phyloP scores from a whole-genome alignment of 2,329 filamentous ascomycete species.

The Talaromyces sp. region DNA sequence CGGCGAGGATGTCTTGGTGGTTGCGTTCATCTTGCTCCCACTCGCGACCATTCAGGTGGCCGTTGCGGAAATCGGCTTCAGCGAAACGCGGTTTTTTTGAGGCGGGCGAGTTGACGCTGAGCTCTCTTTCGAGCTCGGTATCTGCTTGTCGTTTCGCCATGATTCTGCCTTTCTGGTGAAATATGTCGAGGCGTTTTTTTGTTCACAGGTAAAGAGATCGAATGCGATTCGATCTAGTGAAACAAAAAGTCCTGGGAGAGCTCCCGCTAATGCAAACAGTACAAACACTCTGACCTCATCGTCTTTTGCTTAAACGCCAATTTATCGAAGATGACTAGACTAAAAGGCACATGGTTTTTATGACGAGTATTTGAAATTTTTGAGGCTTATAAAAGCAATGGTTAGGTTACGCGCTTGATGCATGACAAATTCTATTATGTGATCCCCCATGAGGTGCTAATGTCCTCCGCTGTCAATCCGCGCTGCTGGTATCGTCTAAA shows the following conservation, averaged over 20 bases:
- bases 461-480: neutral
- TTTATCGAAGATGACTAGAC: neutral
- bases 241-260: conserved; percentile 10
- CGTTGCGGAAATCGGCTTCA: conserved; percentile 30
- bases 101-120: conserved; percentile 37
- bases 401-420: neutral
- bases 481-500: neutral
- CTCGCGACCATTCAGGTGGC: conserved; percentile 30
- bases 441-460: neutral
- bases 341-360: neutral
- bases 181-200: conserved; percentile 16
- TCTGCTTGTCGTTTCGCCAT: conserved; percentile 51
- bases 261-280: conserved; percentile 14
- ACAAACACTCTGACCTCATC: conserved; percentile 11
- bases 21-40: conserved; percentile 37
- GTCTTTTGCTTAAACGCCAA: neutral
- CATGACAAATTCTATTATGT: neutral
- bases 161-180: conserved; percentile 16
- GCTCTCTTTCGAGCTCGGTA: conserved; percentile 37
- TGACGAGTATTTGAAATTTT: neutral
- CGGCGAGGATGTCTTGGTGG: conserved; percentile 45
- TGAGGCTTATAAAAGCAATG: neutral
- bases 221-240: neutral
- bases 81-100: conserved; percentile 46
- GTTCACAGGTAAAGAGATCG: neutral